Evolutionary conservation across 805 yeast genomes (phyloP).

Genomic region (Starmerella ratchasimensis): DNA sequence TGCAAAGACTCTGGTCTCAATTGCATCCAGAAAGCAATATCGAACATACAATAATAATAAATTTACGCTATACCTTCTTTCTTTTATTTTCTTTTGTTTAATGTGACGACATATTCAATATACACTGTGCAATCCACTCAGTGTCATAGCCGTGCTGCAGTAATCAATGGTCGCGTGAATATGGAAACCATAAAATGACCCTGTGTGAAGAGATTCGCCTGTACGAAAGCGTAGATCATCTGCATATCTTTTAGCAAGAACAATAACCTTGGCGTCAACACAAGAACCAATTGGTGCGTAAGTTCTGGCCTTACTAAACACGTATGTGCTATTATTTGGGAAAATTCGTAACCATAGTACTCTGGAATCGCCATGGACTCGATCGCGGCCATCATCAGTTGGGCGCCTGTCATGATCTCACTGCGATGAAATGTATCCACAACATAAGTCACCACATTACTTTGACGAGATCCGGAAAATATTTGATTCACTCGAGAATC

Average conservation of each 20-base stretch:
- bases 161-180: background rate
- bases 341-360: slow-evolving; percentile 10
- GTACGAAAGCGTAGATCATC: background rate
- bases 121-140: too few relatives aligned
- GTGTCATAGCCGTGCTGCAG: too few relatives aligned
- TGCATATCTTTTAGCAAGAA: background rate
- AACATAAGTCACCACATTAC: background rate
- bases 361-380: slow-evolving; percentile 10
- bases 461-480: background rate
- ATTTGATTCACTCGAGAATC: background rate
- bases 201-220: background rate
- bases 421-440: slow-evolving; percentile 8
- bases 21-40: too few relatives aligned
- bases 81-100: too few relatives aligned
- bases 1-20: too few relatives aligned
- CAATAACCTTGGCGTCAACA: slow-evolving; percentile 2
- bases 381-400: slow-evolving; percentile 5
- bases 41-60: too few relatives aligned
- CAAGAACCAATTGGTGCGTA: background rate
- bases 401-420: slow-evolving; percentile 1
- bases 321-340: slow-evolving; percentile 3
- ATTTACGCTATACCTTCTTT: too few relatives aligned
- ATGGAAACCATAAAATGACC: background rate
- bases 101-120: too few relatives aligned
- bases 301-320: background rate